Evolutionary conservation across 495 filamentous ascomycete genomes (phyloP), one percentile per base, ranked within the genome.

Genomic region (Talaromyces trachyspermus): DNA sequence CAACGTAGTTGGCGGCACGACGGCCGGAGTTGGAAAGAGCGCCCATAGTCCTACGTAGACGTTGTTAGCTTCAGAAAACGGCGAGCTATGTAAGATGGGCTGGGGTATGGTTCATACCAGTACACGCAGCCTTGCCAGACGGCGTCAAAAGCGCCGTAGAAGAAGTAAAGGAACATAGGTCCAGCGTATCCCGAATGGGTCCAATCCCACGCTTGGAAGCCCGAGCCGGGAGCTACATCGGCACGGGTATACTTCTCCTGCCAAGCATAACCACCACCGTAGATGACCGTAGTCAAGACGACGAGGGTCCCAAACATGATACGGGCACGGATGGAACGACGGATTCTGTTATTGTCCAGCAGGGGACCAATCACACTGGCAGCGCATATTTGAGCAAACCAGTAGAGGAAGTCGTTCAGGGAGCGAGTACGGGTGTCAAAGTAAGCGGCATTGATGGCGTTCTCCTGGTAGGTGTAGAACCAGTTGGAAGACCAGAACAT

Each of bases 21-120:
- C 89, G 85, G 49, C 86, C 82, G 20, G 89, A 91, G 74, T 95
- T 95, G 51, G 85, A 87, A 43, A 94, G 72, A 9, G 89, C 78
- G 36, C 89, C 89, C 84, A 95, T 95, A 66, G 81, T 80, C 82
- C 81, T 86, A n/a, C n/a, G 43, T 39, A 5, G 24, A 46, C 43
- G 55, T 35, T 19, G 27, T 55, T 27, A 42, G 19, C 24, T 30
- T 68, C 52, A 51, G 9, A 37, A 25, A 38, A 27, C 11, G 19
- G 15, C 11, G 22, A 29, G 23, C 9, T 14, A 46, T 10, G 17
- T 6, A 4, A 3, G 36, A 20, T 5, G 45, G 5, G 12, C 20
- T 10, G 33, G 15, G 17, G 4, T 11, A 17, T 17, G 15, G 9
- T 39, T 67, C 76, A 40, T 70, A 88, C 88, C 87, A 94, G 72